Base-by-base conservation (phyloP, 148 eudicot genomes). In the Rhododendron henanense region DNA sequence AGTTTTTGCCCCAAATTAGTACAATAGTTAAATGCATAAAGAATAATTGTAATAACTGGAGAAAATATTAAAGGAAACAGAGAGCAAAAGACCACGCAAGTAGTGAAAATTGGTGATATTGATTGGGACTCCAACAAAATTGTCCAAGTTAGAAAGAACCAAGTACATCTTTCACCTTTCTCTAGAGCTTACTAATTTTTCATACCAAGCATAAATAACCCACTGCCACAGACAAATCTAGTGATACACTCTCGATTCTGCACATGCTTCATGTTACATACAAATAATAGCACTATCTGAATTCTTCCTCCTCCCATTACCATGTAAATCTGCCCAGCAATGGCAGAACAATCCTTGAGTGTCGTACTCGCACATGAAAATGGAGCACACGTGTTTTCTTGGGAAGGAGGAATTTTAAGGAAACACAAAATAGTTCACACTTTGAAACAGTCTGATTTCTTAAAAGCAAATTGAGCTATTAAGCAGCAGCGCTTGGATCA, bases 401-500 rank as follows among this genome's bases (percentile, higher is more conserved):
- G 76, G 71, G 39, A 71, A 11, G 75, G 37, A 28, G 37, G 37
- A 69, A 25, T 13, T 63, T 63, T 10, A 63, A 67, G 14, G 33
- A 25, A 67, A 25, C 37, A 69, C 37, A 69, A 45, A 78, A 23
- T 76, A 21, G 23, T 23, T 23, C 81, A 45, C 53, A 45, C 35
- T 45, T 37, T 0, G 55, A 45, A 78, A 45, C 33, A 47, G 25
- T 44, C 16, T 14, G 19, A 44, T 23, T 39, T 44, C 80, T 19
- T 7, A 21, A 5, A 21, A 75, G 14, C 55, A 45, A 45, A 45
- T 44, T 78, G 53, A 45, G 81, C 5, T 69, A 69, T 28, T 87
- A 94, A 1, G 91, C 82, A 84, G 91, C 85, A 51, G 93, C 87
- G 11, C 93, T 93, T 11, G 95, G 96, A 84, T 94, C 95, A 87